phyloP scores from a whole-genome alignment of 345 rosid genomes.

The Sonneratia alba region DNA sequence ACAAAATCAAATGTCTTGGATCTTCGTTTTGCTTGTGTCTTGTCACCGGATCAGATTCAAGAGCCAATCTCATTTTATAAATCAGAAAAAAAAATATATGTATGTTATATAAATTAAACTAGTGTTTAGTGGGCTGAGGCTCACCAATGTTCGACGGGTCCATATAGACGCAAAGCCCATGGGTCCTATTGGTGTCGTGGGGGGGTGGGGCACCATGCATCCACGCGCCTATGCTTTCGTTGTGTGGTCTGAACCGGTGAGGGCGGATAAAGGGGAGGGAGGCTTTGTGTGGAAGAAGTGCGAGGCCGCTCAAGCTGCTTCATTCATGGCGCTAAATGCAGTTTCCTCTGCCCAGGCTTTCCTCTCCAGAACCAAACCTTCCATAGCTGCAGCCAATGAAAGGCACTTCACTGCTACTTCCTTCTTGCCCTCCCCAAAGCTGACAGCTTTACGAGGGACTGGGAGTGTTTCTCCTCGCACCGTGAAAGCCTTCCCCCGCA shows the following conservation, averaged over 20 bases:
- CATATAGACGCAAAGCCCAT: no score
- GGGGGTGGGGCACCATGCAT: no score
- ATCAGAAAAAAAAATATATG: no score
- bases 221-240: not conserved
- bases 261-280: not conserved
- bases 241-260: not conserved
- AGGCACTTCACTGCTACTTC: not conserved
- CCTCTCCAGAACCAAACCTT: constrained; percentile 4
- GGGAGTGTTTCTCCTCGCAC: not conserved
- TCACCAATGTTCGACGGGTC: no score
- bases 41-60: constrained; percentile 9
- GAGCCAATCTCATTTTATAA: constrained; percentile 8
- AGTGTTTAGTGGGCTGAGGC: no score
- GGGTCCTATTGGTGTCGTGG: no score
- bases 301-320: not conserved
- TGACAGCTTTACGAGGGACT: not conserved
- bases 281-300: constrained; percentile 2
- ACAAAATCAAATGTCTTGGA: constrained; percentile 10
- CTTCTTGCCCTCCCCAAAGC: constrained; percentile 1
- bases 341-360: constrained; percentile 2
- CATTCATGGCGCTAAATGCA: constrained; percentile 1
- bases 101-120: no score
- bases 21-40: constrained; percentile 10
- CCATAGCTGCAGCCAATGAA: not conserved
- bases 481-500: constrained; percentile 1